phyloP scores from a whole-genome alignment of 2,329 filamentous ascomycete genomes.

The Nemania sp. region DNA sequence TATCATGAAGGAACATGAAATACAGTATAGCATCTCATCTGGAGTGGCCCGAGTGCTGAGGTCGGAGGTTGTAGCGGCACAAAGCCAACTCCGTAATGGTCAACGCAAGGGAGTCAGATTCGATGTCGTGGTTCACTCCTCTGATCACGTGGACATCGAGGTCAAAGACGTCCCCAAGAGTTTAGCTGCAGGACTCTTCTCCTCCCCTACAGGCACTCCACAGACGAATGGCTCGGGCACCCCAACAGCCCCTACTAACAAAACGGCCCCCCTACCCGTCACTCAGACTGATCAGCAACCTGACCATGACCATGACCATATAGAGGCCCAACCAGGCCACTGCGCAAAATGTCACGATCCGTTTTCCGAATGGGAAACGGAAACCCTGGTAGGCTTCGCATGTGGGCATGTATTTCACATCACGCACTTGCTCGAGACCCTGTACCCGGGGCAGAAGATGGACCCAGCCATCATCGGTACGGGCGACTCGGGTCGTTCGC shows the following conservation, averaged over 20 bases:
- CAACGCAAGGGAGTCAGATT: constrained; percentile 89
- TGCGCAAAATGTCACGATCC: constrained; percentile 62
- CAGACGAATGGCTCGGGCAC: constrained; percentile 33
- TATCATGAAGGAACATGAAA: constrained; percentile 94
- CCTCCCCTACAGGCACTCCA: constrained; percentile 29
- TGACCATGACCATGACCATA: constrained; percentile 38
- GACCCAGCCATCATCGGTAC: constrained; percentile 42
- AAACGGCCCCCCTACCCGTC: not conserved
- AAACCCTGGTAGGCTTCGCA: constrained; percentile 78
- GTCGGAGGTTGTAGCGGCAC: constrained; percentile 84
- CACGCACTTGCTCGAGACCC: constrained; percentile 65
- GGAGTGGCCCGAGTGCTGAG: constrained; percentile 86
- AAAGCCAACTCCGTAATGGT: constrained; percentile 77
- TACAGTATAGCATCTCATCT: constrained; percentile 89
- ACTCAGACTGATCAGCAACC: constrained; percentile 36
- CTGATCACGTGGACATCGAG: constrained; percentile 50
- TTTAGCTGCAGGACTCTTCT: constrained; percentile 21
- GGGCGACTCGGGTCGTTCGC: constrained; percentile 40
- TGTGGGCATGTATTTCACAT: constrained; percentile 85
- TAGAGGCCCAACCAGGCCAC: constrained; percentile 54
- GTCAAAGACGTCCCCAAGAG: constrained; percentile 46
- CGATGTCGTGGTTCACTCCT: constrained; percentile 63
- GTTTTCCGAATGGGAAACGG: constrained; percentile 65
- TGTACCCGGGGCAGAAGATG: constrained; percentile 51
- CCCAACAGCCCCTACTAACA: constrained; percentile 18